Percentiles rank a stretch among this genome's conserved stretches.
Evolutionary conservation across 345 rosid species (phyloP).

Genomic region (Cardamine resedifolia): DNA sequence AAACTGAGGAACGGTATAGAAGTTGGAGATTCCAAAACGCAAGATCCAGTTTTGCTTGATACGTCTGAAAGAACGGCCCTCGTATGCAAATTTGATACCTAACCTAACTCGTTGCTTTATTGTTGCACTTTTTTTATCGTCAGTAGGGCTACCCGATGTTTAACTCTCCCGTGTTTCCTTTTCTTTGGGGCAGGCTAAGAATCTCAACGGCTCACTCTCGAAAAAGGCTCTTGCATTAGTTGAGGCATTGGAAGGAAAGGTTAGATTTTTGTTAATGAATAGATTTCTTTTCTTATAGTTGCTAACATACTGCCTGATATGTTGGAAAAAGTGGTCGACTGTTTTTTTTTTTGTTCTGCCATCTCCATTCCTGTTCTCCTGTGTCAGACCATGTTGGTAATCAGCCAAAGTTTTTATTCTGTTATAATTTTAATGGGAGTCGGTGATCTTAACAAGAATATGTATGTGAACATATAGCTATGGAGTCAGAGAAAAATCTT

Average conservation of each 20-base stretch:
- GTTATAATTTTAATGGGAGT: neutral
- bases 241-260: conserved; percentile 95
- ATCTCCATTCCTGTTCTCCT: neutral
- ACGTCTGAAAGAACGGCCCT: conserved; percentile 65
- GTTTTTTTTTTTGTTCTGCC: neutral
- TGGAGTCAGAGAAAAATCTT: neutral
- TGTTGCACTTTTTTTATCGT: neutral
- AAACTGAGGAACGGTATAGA: conserved; percentile 78
- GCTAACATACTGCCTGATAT: neutral
- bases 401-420: neutral
- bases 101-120: neutral
- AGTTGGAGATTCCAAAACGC: conserved; percentile 59
- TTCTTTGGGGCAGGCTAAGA: conserved; percentile 65
- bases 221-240: conserved; percentile 67
- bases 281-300: neutral
- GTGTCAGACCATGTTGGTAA: neutral
- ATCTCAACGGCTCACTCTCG: conserved; percentile 64
- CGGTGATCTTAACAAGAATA: neutral
- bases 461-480: neutral
- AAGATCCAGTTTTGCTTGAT: conserved; percentile 50
- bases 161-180: neutral
- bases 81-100: conserved; percentile 48
- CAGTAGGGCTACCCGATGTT: neutral
- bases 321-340: neutral
- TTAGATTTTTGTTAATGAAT: conserved; percentile 26